These are phyloP conservation scores for Colletotrichum destructivum DNA, from an alignment of 2,329 filamentous ascomycete species.

Conservation along the genomic window DNA sequence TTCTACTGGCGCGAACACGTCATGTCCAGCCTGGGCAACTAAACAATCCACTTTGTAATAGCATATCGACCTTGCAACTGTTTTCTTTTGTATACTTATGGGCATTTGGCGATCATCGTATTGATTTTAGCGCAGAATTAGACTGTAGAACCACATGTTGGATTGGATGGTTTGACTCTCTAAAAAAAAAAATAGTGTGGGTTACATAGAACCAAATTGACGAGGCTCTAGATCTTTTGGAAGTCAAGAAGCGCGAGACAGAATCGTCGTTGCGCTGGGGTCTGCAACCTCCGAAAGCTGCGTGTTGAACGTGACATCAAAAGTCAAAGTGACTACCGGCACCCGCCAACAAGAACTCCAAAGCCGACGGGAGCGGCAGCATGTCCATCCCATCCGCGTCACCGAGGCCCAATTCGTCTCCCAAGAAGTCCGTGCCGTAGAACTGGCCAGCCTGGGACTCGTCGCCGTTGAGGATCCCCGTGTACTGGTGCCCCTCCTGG, in stretches of 20 bases:
- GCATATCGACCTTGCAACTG: no score
- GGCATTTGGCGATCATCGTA: no score
- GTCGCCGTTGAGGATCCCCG: not conserved
- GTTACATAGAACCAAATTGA: not conserved
- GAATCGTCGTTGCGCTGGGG: not conserved
- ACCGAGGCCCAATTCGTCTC: slow-evolving; percentile 33
- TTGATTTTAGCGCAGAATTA: no score
- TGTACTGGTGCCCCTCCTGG: not conserved
- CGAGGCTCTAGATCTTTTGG: not conserved
- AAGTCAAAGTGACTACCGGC: slow-evolving; percentile 42
- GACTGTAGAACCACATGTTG: no score
- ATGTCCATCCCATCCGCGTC: slow-evolving; percentile 42
- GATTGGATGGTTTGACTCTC: no score
- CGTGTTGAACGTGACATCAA: not conserved
- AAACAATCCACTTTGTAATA: no score
- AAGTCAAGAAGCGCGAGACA: not conserved
- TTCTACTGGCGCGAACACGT: slow-evolving; percentile 26
- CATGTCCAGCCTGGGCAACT: not conserved
- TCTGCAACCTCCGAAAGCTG: not conserved
- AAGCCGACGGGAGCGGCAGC: slow-evolving; percentile 49
- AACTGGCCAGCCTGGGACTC: not conserved
- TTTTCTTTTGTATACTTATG: not conserved
- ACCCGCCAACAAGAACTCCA: slow-evolving; percentile 52
- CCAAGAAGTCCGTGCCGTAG: slow-evolving; percentile 15
- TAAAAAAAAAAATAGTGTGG: no score